A percentile compares a stretch with the other conserved stretches of the same genome.
Evolutionary conservation across 345 rosid genomes (phyloP).

Genomic region (Clarkia xantiana): DNA sequence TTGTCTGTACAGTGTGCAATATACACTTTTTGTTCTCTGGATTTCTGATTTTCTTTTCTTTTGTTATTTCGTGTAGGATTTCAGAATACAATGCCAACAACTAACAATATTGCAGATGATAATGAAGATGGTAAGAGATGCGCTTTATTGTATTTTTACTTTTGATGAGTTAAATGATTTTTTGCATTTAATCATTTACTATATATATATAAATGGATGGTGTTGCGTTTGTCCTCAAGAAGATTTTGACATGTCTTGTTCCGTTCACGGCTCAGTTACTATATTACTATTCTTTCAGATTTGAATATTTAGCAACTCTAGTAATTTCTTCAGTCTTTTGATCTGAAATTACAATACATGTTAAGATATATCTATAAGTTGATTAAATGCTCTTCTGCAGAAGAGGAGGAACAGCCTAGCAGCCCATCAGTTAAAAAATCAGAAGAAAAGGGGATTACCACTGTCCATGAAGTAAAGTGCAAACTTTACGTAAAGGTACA

Average conservation of each 20-base stretch:
- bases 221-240: no score
- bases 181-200: no score
- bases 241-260: no score
- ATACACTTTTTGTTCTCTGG: neutral
- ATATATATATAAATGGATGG: no score
- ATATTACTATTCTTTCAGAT: no score
- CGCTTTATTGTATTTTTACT: neutral
- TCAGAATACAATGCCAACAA: conserved; percentile 20
- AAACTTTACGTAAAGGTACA: conserved; percentile 87
- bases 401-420: conserved; percentile 71
- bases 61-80: conserved; percentile 20
- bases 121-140: conserved; percentile 36
- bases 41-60: neutral
- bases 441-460: conserved; percentile 66
- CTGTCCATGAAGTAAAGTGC: conserved; percentile 93
- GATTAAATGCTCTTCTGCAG: conserved; percentile 21
- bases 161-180: no score
- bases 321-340: neutral
- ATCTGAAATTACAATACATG: neutral
- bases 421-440: conserved; percentile 87
- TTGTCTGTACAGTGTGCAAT: neutral
- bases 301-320: no score
- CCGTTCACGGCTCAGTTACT: no score
- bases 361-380: neutral
- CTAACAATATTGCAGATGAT: conserved; percentile 24